Evolutionary conservation across 2,329 filamentous ascomycete species (phyloP).

Genomic region (Pseudocercospora ulei): DNA sequence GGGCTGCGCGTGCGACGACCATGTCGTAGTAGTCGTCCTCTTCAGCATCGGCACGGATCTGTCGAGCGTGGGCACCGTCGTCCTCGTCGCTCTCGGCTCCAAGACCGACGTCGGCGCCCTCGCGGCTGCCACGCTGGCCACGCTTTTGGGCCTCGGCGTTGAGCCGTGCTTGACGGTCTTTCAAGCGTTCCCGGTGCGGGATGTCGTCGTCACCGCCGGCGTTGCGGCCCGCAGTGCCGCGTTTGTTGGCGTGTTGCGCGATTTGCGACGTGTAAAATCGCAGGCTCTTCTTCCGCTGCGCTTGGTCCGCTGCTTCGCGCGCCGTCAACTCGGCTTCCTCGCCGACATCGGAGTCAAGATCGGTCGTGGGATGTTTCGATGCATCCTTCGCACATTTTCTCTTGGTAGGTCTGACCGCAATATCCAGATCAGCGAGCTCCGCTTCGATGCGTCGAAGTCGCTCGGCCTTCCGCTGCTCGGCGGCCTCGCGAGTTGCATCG

Average conservation of each 20-base stretch:
- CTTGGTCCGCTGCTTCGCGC: conserved; percentile 75
- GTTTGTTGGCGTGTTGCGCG: conserved; percentile 84
- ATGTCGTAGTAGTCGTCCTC: conserved; percentile 83
- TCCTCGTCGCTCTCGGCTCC: conserved; percentile 62
- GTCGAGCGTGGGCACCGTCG: conserved; percentile 47
- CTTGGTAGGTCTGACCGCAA: conserved; percentile 45
- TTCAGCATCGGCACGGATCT: conserved; percentile 41
- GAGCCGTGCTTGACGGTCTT: conserved; percentile 74
- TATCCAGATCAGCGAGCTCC: conserved; percentile 61
- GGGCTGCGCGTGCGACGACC: conserved; percentile 57
- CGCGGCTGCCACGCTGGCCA: conserved; percentile 54
- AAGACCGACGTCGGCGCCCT: conserved; percentile 52
- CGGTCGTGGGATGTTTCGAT: conserved; percentile 34
- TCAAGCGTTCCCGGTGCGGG: conserved; percentile 78
- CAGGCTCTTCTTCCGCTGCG: conserved; percentile 77
- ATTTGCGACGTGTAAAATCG: conserved; percentile 98
- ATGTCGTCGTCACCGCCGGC: conserved; percentile 72
- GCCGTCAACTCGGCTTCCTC: conserved; percentile 74
- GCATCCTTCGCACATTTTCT: conserved; percentile 16
- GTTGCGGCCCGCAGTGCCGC: conserved; percentile 60
- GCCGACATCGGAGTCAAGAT: conserved; percentile 79
- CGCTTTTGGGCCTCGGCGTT: conserved; percentile 81
- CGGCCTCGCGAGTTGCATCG: conserved; percentile 46
- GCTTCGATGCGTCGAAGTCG: conserved; percentile 53
- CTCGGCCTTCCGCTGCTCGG: conserved; percentile 47